Percentiles rank a stretch among this genome's conserved stretches.
phyloP scores from a whole-genome alignment of 2,329 filamentous ascomycete genomes.

The Scytalidium sp. region DNA sequence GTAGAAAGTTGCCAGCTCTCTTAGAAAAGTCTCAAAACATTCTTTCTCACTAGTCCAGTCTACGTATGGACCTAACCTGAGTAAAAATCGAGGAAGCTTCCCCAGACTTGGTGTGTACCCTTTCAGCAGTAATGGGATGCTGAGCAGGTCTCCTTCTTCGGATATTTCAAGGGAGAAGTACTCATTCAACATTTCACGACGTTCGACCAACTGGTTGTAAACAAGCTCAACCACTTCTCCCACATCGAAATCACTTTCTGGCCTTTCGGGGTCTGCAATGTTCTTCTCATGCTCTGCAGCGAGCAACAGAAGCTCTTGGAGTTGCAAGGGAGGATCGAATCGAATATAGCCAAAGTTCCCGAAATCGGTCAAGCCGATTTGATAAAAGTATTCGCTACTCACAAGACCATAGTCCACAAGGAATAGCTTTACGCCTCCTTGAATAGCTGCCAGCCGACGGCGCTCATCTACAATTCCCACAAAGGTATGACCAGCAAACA shows the following conservation, averaged over 20 bases:
- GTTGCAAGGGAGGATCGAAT: slow-evolving; percentile 71
- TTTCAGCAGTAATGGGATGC: slow-evolving; percentile 81
- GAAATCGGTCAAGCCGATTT: slow-evolving; percentile 91
- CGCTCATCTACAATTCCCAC: slow-evolving; percentile 88
- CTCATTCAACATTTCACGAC: slow-evolving; percentile 83
- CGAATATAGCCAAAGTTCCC: slow-evolving; percentile 86
- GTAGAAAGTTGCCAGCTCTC: slow-evolving; percentile 86
- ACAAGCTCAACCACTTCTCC: slow-evolving; percentile 65
- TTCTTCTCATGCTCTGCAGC: slow-evolving; percentile 69
- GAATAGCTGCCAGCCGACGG: slow-evolving; percentile 85
- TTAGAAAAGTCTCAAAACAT: slow-evolving; percentile 84
- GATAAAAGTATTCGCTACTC: slow-evolving; percentile 90
- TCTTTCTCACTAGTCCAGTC: slow-evolving; percentile 80
- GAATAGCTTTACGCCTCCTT: slow-evolving; percentile 88
- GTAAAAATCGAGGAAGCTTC: slow-evolving; percentile 85
- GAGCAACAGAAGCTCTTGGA: slow-evolving; percentile 68
- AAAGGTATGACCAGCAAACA: slow-evolving; percentile 86
- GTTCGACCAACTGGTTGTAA: slow-evolving; percentile 64
- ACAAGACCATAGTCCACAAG: slow-evolving; percentile 89
- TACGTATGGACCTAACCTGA: slow-evolving; percentile 83
- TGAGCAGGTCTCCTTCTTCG: slow-evolving; percentile 69
- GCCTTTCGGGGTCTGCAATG: slow-evolving; percentile 26
- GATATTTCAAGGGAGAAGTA: slow-evolving; percentile 90
- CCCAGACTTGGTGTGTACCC: slow-evolving; percentile 83
- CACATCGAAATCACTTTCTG: slow-evolving; percentile 58